Percentiles rank a stretch among this genome's conserved stretches.
Evolutionary conservation across 2,329 filamentous ascomycete genomes (phyloP).

Genomic region (Ceratocystis eucalypticola): DNA sequence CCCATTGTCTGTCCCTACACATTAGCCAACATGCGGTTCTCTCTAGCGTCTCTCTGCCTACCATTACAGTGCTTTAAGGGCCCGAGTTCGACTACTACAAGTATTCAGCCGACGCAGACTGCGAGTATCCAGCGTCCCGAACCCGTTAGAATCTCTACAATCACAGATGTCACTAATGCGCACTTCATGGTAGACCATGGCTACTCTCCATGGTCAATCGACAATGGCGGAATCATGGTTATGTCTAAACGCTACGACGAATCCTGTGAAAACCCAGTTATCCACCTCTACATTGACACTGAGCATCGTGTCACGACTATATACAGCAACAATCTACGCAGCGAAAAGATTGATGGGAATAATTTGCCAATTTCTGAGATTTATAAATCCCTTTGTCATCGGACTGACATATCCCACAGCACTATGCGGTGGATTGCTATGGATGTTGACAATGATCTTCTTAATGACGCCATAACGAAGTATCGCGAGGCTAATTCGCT

Average conservation of each 20-base stretch:
- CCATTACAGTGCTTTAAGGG: too few species aligned
- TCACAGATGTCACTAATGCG: too few species aligned
- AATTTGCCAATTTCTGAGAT: neutral
- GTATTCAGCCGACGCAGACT: too few species aligned
- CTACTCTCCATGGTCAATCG: neutral
- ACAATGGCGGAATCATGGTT: neutral
- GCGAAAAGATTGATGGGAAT: neutral
- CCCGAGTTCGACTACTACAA: too few species aligned
- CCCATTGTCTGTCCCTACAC: too few species aligned
- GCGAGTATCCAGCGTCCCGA: too few species aligned
- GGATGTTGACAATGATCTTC: neutral
- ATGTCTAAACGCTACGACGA: neutral
- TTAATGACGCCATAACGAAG: neutral
- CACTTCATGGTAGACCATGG: neutral
- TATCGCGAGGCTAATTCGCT: neutral
- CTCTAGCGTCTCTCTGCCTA: too few species aligned
- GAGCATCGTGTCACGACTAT: neutral
- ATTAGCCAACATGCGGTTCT: too few species aligned
- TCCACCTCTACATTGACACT: neutral
- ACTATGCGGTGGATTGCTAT: neutral
- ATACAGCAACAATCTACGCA: neutral
- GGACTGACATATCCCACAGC: too few species aligned
- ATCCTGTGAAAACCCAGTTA: neutral
- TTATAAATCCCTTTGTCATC: neutral
- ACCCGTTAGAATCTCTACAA: too few species aligned